Conservation (phyloP, 2,329 filamentous ascomycete species). For the Ambrosiella beaveri region DNA sequence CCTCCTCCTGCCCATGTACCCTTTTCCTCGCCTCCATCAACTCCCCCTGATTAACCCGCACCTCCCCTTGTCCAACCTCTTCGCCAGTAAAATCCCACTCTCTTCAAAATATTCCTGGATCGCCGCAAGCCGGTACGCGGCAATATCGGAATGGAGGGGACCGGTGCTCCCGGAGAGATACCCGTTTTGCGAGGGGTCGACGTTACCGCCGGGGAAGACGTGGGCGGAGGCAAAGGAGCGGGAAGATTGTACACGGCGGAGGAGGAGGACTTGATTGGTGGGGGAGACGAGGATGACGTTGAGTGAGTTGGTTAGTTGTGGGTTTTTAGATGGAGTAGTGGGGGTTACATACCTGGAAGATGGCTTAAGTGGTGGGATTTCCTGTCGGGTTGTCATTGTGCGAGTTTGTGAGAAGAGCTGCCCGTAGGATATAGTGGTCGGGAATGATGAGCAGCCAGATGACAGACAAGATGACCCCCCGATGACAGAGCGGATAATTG, state of each 20-base stretch:
- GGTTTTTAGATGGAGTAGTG: not conserved
- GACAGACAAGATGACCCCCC: not conserved
- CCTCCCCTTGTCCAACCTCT: constrained; percentile 16
- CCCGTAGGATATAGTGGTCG: not conserved
- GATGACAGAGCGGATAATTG: not conserved
- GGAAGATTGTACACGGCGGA: constrained; percentile 70
- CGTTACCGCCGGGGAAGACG: constrained; percentile 84
- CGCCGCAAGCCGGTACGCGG: constrained; percentile 63
- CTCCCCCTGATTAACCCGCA: constrained; percentile 23
- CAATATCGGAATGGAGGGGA: constrained; percentile 50
- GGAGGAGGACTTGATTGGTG: constrained; percentile 68
- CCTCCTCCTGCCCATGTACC: constrained; percentile 45
- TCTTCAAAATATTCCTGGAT: constrained; percentile 92
- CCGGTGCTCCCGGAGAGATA: constrained; percentile 29
- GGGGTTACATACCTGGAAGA: constrained; percentile 1
- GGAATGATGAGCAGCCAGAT: not conserved
- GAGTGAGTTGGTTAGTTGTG: not conserved
- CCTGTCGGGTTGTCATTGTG: not conserved
- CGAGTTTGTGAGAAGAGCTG: not conserved
- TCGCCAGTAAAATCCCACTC: constrained; percentile 68
- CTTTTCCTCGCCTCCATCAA: constrained; percentile 47
- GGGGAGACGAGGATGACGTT: constrained; percentile 66
- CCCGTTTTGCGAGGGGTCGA: constrained; percentile 64
- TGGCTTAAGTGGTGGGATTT: not conserved
- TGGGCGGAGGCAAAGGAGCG: constrained; percentile 79